Evolutionary conservation across 192 early-diverging fungal genomes (phyloP).

Genomic region (Neocallimastix lanati): DNA sequence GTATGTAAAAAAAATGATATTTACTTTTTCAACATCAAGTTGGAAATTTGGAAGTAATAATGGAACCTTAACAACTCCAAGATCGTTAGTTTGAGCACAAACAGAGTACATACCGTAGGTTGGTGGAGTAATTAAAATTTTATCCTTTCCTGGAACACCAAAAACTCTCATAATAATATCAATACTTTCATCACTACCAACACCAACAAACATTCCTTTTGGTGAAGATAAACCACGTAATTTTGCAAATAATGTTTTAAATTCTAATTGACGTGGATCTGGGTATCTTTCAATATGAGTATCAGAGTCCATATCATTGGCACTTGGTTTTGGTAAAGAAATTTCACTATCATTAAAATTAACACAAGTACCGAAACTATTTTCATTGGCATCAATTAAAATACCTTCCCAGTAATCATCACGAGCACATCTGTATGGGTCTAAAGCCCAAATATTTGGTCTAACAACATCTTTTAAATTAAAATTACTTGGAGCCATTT

Average conservation of each 20-base stretch:
- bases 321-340: neutral
- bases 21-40: neutral
- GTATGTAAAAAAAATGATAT: no score
- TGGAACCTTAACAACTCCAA: slow-evolving; percentile 66
- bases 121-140: slow-evolving; percentile 85
- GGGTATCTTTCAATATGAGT: no score
- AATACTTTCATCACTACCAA: slow-evolving; percentile 92
- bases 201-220: slow-evolving; percentile 64
- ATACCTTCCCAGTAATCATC: slow-evolving; percentile 45
- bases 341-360: neutral
- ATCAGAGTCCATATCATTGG: neutral
- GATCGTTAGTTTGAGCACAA: slow-evolving; percentile 85
- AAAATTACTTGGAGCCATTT: slow-evolving; percentile 2
- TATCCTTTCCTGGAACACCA: slow-evolving; percentile 75
- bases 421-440: slow-evolving; percentile 4
- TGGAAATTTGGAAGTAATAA: slow-evolving; percentile 9
- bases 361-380: neutral
- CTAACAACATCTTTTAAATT: slow-evolving; percentile 15
- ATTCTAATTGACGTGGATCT: slow-evolving; percentile 52
- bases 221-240: slow-evolving; percentile 48
- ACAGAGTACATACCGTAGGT: slow-evolving; percentile 99
- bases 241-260: slow-evolving; percentile 59
- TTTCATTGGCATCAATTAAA: slow-evolving; percentile 95
- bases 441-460: slow-evolving; percentile 22
- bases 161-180: slow-evolving; percentile 76